Conservation (phyloP, 352 stramenopile genomes). For the Pythium monospermum region DNA sequence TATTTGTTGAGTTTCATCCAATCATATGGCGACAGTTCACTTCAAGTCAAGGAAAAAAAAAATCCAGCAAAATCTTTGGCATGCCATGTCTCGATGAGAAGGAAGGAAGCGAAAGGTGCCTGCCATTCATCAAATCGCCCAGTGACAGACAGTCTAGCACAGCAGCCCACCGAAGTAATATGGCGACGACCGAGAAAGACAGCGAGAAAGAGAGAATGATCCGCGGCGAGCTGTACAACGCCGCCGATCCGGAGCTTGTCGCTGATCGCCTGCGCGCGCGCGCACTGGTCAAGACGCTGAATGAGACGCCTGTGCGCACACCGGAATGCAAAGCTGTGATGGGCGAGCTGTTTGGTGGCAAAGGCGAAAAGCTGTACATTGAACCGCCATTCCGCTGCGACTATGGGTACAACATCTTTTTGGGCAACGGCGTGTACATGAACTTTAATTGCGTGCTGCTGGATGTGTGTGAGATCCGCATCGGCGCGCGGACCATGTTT, state of each 20-base stretch:
- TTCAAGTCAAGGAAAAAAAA: no score
- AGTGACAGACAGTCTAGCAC: no score
- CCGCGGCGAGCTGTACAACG: slow-evolving; percentile 49
- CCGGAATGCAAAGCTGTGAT: slow-evolving; percentile 25
- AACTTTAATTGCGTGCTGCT: slow-evolving; percentile 88
- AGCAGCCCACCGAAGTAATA: not conserved
- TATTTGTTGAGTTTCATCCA: no score
- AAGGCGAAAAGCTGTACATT: slow-evolving; percentile 43
- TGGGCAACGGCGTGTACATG: slow-evolving; percentile 78
- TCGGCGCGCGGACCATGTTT: slow-evolving; percentile 72
- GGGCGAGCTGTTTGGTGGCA: slow-evolving; percentile 35
- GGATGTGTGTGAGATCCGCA: slow-evolving; percentile 71
- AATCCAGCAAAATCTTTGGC: no score
- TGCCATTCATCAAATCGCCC: no score
- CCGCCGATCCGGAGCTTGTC: slow-evolving; percentile 31
- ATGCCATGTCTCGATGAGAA: no score
- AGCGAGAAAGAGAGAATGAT: slow-evolving; percentile 65
- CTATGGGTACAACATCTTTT: slow-evolving; percentile 81
- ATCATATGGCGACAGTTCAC: no score
- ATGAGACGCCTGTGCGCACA: slow-evolving; percentile 27
- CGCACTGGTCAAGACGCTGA: slow-evolving; percentile 36
- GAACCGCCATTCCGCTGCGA: slow-evolving; percentile 86
- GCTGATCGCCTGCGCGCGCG: slow-evolving; percentile 31
- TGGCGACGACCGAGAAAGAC: no score
- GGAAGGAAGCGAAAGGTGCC: no score